These are phyloP conservation scores for Lichtheimia hyalospora DNA, from an alignment of 371 early-diverging fungal species.

Conservation along the genomic window DNA sequence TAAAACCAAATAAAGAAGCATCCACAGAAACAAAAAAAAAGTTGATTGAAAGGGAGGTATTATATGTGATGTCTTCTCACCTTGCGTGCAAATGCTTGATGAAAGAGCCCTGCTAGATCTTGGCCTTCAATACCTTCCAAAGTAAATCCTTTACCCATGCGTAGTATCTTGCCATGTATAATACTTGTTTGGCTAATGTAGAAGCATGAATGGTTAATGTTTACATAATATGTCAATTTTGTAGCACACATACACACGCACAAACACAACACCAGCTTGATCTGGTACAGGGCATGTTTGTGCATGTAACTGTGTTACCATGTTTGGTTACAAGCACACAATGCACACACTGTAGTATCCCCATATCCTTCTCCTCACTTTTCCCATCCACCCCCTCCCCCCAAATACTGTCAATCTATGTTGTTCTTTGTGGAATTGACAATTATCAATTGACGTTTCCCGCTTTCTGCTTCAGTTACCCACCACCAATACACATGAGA, in stretches of 20 bases:
- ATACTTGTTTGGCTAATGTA: constrained; percentile 69
- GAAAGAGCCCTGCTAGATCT: constrained; percentile 82
- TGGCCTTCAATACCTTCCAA: constrained; percentile 73
- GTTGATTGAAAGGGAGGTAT: constrained; percentile 4
- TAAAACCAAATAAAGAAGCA: constrained; percentile 9
- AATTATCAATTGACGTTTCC: too few relatives aligned
- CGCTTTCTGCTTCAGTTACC: too few relatives aligned
- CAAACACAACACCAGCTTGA: too few relatives aligned
- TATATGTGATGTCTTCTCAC: constrained; percentile 18
- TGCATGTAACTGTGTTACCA: not conserved
- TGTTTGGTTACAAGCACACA: not conserved
- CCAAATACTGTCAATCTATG: too few relatives aligned
- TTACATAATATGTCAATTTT: not conserved
- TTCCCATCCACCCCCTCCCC: too few relatives aligned
- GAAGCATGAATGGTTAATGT: not conserved
- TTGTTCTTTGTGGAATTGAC: too few relatives aligned
- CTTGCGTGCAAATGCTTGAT: constrained; percentile 78
- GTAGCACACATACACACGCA: not conserved
- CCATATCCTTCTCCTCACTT: too few relatives aligned
- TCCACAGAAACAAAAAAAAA: not conserved
- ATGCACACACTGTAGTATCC: too few relatives aligned
- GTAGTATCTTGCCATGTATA: constrained; percentile 69
- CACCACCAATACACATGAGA: not conserved
- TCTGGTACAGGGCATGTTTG: not conserved
- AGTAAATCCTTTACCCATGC: constrained; percentile 93